Base-by-base conservation (phyloP, 2,329 filamentous ascomycete species). In the Colletotrichum ledebouriae region DNA sequence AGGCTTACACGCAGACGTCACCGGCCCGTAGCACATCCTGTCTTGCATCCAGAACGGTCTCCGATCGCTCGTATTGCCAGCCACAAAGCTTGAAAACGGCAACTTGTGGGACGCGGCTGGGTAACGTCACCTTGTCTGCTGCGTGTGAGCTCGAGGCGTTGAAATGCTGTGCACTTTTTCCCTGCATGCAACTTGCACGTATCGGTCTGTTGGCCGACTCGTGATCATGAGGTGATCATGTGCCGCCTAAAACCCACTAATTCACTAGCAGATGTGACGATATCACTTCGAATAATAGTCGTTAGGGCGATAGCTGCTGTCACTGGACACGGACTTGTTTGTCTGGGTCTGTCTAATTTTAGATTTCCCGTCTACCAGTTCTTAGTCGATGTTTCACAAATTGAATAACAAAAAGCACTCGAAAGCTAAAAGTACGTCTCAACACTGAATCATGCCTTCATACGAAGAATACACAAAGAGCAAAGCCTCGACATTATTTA, bases 1-100 rank as follows among this genome's bases (percentile, higher is more conserved):
- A 52, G 46, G 29, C 59, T 62, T 25, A 44, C 59, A 62, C 49
- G 59, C 7, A 55, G 22, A 62, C 59, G 47, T 62, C 47, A 62
- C 59, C 17, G n/a, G 49, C 22, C 34, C 55, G 59, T 44, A 9
- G 39, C 25, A 62, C 39, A 52, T 55, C 34, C 49, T 42, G 29
- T 22, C 47, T 33, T 42, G 13, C 9, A 39, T 29, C 33, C 20
- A 29, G 17, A n/a, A 22, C 34, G 7, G 17, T 3, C 46, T 60
- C 34, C 34, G 46, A 41, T 53, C 37, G 29, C 47, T 55, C 52
- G 37, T 62, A 17, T 44, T 34, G 58, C 22, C 29, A 34, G 59
- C 47, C 59, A 13, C 37, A 34, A 55, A 62, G 47, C 39, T 62
- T 62, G 47, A 55, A 44, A 37, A 42, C 46, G 15, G 46, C 20